These are phyloP conservation scores for Microthlaspi erraticum DNA, from an alignment of 345 rosid genomes.

Conservation along the genomic window DNA sequence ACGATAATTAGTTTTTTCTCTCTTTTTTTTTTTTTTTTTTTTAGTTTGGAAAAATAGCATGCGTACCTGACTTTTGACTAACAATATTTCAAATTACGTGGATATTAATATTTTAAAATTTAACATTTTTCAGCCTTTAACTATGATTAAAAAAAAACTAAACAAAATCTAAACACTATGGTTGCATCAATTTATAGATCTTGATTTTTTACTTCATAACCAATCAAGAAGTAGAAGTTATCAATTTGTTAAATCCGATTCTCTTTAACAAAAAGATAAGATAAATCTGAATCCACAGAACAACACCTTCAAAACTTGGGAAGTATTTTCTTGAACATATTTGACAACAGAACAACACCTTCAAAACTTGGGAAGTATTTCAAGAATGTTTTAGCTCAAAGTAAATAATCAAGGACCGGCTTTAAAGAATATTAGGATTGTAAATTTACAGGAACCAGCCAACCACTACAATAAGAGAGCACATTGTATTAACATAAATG, in stretches of 20 bases:
- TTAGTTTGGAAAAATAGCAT: conserved; percentile 8
- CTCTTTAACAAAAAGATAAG: not conserved
- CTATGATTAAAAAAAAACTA: not conserved
- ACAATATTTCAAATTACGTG: not conserved
- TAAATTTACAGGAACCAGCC: conserved; percentile 26
- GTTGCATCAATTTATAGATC: not conserved
- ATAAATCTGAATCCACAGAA: not conserved
- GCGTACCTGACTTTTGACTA: conserved; percentile 15
- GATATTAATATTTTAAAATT: not conserved
- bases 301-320: not conserved
- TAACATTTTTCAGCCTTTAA: not conserved
- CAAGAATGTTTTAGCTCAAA: not conserved
- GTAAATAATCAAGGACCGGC: conserved; percentile 5
- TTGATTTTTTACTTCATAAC: conserved; percentile 4
- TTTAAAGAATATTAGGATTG: conserved; percentile 9
- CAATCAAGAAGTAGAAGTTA: conserved; percentile 5
- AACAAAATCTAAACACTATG: not conserved
- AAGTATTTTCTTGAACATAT: not conserved
- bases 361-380: not conserved
- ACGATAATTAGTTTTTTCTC: not conserved
- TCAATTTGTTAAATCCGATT: too few relatives aligned
- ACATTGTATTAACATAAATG: conserved; percentile 1
- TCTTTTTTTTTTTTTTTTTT: not conserved
- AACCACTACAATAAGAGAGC: conserved; percentile 20
- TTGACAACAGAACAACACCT: not conserved